Conservation (phyloP, 2,329 filamentous ascomycete genomes). For the Penicillium oxalicum region DNA sequence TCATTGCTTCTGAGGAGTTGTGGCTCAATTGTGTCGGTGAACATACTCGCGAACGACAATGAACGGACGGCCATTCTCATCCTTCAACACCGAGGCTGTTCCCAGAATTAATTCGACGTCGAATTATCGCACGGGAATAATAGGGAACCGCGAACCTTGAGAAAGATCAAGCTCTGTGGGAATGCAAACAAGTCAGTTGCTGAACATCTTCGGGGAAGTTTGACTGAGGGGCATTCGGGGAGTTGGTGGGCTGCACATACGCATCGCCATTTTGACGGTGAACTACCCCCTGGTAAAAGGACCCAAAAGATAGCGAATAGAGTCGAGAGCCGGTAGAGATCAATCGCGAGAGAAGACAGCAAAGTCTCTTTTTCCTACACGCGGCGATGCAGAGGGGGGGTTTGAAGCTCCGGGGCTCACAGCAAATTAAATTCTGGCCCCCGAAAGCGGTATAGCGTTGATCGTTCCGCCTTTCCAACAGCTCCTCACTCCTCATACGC, state of each 20-base stretch:
- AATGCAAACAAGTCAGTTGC: conserved; percentile 23
- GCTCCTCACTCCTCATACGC: conserved; percentile 16
- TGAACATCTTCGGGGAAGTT: conserved; percentile 9
- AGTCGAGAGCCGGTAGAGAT: conserved; percentile 5
- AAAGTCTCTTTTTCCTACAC: conserved; percentile 5
- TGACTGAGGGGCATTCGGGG: conserved; percentile 33
- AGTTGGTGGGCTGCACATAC: conserved; percentile 28
- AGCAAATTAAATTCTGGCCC: conserved; percentile 37
- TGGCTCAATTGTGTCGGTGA: conserved; percentile 12
- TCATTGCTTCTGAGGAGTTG: conserved; percentile 3
- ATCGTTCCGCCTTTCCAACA: conserved; percentile 19
- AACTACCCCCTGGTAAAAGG: conserved; percentile 29
- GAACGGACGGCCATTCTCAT: conserved; percentile 94
- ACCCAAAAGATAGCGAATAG: conserved; percentile 9
- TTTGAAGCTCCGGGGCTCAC: conserved; percentile 29
- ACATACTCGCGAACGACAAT: conserved; percentile 96
- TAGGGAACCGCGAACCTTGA: conserved; percentile 32
- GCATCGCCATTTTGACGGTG: conserved; percentile 44
- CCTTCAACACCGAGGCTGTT: conserved; percentile 74
- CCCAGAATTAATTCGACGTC: conserved; percentile 16
- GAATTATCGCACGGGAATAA: conserved; percentile 15
- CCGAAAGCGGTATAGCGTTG: conserved; percentile 32
- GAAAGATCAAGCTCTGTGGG: conserved; percentile 44
- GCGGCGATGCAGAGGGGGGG: conserved; percentile 18
- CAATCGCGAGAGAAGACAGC: conserved; percentile 3